Base-by-base conservation (phyloP, 805 yeast species). In the Candida tibetensis region DNA sequence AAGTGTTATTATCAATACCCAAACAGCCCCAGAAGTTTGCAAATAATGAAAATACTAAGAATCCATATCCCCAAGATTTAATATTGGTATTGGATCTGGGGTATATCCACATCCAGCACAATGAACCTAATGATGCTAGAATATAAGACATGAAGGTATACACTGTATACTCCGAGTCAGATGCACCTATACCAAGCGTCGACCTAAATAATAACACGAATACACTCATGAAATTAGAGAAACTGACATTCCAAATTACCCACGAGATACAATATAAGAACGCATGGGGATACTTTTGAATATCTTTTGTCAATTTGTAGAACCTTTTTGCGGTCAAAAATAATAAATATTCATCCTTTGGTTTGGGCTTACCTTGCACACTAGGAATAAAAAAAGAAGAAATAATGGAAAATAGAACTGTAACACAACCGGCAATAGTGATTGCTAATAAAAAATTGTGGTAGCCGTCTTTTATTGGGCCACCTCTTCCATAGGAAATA, bases 161-260 rank as follows among this genome's bases (percentile, higher is more conserved):
- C 0, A 66, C 59, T 2, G 71, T 64, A 41, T 57, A 68, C 48
- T 67, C 68, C 0, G 67, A 37, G 45, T 66, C 72, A 13, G 68
- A 51, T 1, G 44, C 41, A 0, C 71, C 71, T 25, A 67, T 35
- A 0, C 73, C 72, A 36, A 68, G 41, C 2, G 71, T 65, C 3
- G 71, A 53, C 41, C 73, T 53, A 45, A 67, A 68, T 14, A 68
- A 39, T 5, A 67, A 48, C 1, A 59, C 57, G 38, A 60, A 66
- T 2, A 68, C 61, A 33, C 58, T 51, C 44, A 66, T 36, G 41
- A 64, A 68, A 34, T 65, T 66, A 8, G 59, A 43, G 33, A 52
- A 64, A 4, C 55, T 53, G 12, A 66, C 58, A 36, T 68, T 66
- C 72, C 73, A 67, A 17, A 66, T 51, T 2, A 67, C 71, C 72